Conservation (phyloP, 2,329 filamentous ascomycete genomes). For the Lasiodiplodia citricola region DNA sequence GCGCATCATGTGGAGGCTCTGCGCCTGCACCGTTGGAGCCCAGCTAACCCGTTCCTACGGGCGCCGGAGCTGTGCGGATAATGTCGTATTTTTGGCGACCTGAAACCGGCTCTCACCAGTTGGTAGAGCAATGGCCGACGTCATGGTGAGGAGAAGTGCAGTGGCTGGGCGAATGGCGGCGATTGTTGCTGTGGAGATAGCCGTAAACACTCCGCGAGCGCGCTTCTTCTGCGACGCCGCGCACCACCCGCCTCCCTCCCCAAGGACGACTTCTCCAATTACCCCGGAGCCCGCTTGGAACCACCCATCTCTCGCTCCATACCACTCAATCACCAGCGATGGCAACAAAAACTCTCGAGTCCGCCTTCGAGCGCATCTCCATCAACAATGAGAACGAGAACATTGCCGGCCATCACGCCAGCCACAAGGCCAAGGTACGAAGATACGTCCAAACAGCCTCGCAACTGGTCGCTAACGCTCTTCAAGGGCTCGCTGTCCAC, state of each 20-base stretch:
- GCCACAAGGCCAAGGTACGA: constrained; percentile 78
- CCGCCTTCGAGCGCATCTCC: constrained; percentile 86
- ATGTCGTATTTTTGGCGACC: neutral
- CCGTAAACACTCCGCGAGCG: constrained; percentile 18
- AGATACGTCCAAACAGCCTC: neutral
- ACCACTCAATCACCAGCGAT: constrained; percentile 46
- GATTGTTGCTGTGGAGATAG: constrained; percentile 27
- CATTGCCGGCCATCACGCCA: constrained; percentile 57
- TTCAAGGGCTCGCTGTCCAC: constrained; percentile 54
- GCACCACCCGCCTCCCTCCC: constrained; percentile 2
- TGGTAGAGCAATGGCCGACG: neutral
- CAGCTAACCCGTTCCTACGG: neutral
- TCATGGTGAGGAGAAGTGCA: neutral
- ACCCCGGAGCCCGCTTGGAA: constrained; percentile 8
- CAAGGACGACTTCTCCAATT: constrained; percentile 26
- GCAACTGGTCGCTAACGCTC: neutral
- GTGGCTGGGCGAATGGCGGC: neutral
- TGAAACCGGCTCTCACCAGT: neutral
- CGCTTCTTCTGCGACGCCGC: constrained; percentile 12
- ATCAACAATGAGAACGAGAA: constrained; percentile 84
- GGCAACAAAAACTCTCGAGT: constrained; percentile 80
- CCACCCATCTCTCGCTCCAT: neutral
- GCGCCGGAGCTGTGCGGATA: neutral
- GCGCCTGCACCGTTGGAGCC: neutral
- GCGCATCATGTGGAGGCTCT: constrained; percentile 13